A percentile compares a stretch with the other conserved stretches of the same genome.
Conservation (phyloP, 257 asterid genomes). For the Nicotiana paniculata region DNA sequence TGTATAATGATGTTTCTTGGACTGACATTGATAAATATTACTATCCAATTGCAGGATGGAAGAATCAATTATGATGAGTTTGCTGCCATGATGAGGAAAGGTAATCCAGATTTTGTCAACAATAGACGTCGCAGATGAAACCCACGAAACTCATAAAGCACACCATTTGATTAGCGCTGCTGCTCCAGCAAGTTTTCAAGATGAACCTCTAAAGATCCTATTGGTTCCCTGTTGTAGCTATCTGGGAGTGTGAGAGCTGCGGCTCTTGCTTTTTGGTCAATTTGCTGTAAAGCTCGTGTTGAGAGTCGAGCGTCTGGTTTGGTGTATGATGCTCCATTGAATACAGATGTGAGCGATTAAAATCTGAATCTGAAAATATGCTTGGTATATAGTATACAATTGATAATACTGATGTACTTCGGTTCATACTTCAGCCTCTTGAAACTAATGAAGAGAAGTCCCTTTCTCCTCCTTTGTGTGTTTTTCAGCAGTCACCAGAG, state of each 20-base stretch:
- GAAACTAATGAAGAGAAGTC: constrained; percentile 6
- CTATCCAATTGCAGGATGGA: constrained; percentile 57
- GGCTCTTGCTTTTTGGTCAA: neutral
- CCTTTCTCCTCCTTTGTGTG: neutral
- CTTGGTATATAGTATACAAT: neutral
- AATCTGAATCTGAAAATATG: neutral
- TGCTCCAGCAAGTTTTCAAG: neutral
- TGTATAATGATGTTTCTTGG: neutral
- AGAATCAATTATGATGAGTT: constrained; percentile 85
- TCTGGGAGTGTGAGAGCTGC: neutral
- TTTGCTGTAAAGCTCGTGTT: neutral
- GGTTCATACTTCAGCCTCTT: neutral
- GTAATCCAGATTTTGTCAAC: constrained; percentile 56
- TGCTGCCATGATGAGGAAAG: constrained; percentile 85
- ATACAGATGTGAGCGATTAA: neutral
- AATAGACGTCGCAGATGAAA: constrained; percentile 58
- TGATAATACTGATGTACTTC: neutral
- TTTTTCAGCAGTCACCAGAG: neutral
- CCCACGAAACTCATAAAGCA: neutral
- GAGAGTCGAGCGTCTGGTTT: neutral
- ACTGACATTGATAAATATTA: constrained; percentile 1
- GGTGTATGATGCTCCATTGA: neutral
- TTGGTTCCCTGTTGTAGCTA: neutral
- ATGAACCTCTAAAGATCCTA: neutral
- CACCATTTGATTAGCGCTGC: neutral